Evolutionary conservation across 2,329 filamentous ascomycete genomes (phyloP).

Genomic region (Cercospora zeae-maydis): DNA sequence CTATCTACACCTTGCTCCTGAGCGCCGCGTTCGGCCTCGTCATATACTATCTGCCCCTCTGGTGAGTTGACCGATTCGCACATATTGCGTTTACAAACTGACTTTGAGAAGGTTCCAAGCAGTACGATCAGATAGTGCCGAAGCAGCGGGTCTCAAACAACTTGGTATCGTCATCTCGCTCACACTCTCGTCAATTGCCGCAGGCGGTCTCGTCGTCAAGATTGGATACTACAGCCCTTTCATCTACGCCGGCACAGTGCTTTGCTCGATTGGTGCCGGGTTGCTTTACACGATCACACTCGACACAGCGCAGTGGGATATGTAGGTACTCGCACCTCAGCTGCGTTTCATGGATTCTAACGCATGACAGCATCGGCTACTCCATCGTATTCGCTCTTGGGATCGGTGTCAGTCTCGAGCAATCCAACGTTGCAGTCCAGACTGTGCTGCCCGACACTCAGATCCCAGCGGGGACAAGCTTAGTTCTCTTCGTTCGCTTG

Average conservation of each 20-base stretch:
- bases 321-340: constrained; percentile 9
- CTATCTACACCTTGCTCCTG: constrained; percentile 13
- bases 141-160: constrained; percentile 18
- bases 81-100: background rate
- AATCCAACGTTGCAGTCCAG: constrained; percentile 18
- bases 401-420: constrained; percentile 14
- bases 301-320: constrained; percentile 18
- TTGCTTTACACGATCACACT: constrained; percentile 34
- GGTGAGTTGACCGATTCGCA: background rate
- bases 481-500: constrained; percentile 11
- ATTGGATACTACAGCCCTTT: constrained; percentile 47
- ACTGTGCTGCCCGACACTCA: constrained; percentile 11
- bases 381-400: constrained; percentile 19
- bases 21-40: constrained; percentile 15
- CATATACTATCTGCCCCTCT: constrained; percentile 20
- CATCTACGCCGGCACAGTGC: constrained; percentile 39
- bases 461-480: constrained; percentile 11
- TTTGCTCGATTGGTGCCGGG: constrained; percentile 44
- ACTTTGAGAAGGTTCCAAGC: constrained; percentile 19
- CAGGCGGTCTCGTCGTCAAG: constrained; percentile 37
- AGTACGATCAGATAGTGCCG: constrained; percentile 11
- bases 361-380: constrained; percentile 24
- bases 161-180: constrained; percentile 34
- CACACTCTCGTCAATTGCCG: constrained; percentile 40
- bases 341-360: background rate